phyloP scores from a whole-genome alignment of 768 basidiomycete species.

The Rhodotorula babjevae region DNA sequence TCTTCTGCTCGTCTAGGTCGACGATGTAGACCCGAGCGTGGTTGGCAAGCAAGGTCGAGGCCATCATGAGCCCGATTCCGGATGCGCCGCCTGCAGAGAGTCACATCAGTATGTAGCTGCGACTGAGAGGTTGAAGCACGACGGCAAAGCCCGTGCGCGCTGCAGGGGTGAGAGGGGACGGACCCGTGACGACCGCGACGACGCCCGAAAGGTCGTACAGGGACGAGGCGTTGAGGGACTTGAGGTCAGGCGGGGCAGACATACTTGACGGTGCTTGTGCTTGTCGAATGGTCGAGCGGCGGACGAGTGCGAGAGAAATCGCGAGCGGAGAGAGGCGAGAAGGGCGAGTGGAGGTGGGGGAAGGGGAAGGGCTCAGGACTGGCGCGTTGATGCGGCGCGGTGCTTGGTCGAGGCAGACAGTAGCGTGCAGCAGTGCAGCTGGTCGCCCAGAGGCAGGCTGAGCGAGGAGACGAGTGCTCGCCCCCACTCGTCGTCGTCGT shows the following conservation, averaged over 20 bases:
- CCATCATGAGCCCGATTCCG: slow-evolving; percentile 57
- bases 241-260: slow-evolving; percentile 37
- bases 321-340: too few species aligned
- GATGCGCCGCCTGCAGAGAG: slow-evolving; percentile 39
- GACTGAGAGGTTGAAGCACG: background rate
- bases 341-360: too few species aligned
- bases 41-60: slow-evolving; percentile 53
- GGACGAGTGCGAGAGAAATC: too few species aligned
- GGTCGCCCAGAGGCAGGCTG: too few species aligned
- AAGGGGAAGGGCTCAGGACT: too few species aligned
- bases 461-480: too few species aligned
- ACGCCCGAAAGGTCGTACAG: slow-evolving; percentile 53
- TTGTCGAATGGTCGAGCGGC: too few species aligned
- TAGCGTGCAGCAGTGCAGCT: too few species aligned
- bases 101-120: background rate
- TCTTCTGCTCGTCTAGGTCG: slow-evolving; percentile 50
- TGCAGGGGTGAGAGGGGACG: slow-evolving; percentile 18
- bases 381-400: too few species aligned
- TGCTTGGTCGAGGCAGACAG: too few species aligned
- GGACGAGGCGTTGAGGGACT: slow-evolving; percentile 48
- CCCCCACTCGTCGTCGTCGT: background rate
- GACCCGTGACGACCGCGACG: slow-evolving; percentile 53
- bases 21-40: slow-evolving; percentile 56
- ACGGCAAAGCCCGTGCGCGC: too few species aligned
- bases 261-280: background rate